Evolutionary conservation across 2,329 filamentous ascomycete species (phyloP), one percentile per base, ranked within the genome.

Genomic region (Penicillium griseofulvum): DNA sequence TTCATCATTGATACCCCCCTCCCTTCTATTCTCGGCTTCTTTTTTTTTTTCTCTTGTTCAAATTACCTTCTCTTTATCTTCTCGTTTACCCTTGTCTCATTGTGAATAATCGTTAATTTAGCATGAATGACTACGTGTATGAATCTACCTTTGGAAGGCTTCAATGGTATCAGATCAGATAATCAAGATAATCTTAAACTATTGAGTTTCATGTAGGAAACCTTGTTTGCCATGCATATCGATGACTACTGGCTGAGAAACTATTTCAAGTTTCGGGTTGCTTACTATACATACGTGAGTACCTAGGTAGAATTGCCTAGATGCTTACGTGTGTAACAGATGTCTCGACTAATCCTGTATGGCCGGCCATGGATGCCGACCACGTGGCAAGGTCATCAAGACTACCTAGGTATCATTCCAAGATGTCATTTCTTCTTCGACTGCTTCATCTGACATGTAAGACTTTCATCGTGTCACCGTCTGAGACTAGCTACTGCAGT

Each of bases 1-100:
- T 33, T 51, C 49, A 54, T 49, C 47, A 52, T 54, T 62, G 59
- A 65, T 55, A 55, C 52, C 52, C 52, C 38, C 31, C 17, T 52
- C 52, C 52, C 56, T 53, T 49, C 14, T 49, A 41, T 34, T 46
- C 55, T 52, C 33, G n/a, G n/a, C n/a, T n/a, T n/a, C 29, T 34
- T 29, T 24, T 49, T 22, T 5, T 6, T 29, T 17, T 22, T 28
- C 9, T 52, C 36, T 49, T 45, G 38, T 36, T 56, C 31, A 19
- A 28, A 19, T 38, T 36, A 24, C 5, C 17, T 28, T 28, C 12
- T 16, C 45, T 38, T 38, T 11, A 14, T 43, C 7, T 43, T 14
- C 7, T 5, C 16, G 26, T 11, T 33, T 49, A 22, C 4, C 14
- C 10, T 26, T 14, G 9, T 11, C 10, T 45, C 19, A n/a, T n/a